phyloP scores from a whole-genome alignment of 2,329 filamentous ascomycete genomes.

The Hypocrella siamensis region DNA sequence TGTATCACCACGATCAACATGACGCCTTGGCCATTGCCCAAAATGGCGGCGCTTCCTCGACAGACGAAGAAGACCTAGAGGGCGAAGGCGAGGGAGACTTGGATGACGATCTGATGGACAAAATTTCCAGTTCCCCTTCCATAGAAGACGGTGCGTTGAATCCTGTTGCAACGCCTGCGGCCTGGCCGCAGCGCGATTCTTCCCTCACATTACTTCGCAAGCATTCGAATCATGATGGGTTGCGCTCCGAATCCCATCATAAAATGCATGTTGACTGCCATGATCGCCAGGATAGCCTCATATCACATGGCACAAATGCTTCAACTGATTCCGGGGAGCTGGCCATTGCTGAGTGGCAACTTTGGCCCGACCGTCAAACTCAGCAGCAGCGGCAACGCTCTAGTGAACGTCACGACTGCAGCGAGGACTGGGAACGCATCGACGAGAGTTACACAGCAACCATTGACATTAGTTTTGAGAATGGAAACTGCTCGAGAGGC shows the following conservation, averaged over 20 bases:
- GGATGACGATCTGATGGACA: slow-evolving; percentile 93
- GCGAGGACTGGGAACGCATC: slow-evolving; percentile 12
- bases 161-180: slow-evolving; percentile 18
- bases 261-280: slow-evolving; percentile 11
- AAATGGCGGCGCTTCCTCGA: slow-evolving; percentile 38
- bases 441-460: slow-evolving; percentile 2
- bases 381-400: slow-evolving; percentile 1
- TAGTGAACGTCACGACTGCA: slow-evolving; percentile 26
- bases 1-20: slow-evolving; percentile 24
- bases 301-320: slow-evolving; percentile 9
- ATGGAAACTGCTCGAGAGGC: neutral
- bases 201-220: slow-evolving; percentile 20
- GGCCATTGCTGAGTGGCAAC: slow-evolving; percentile 7
- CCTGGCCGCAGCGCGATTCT: slow-evolving; percentile 28
- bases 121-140: slow-evolving; percentile 95
- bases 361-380: slow-evolving; percentile 17
- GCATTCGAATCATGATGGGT: slow-evolving; percentile 13
- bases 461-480: neutral
- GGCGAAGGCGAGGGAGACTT: slow-evolving; percentile 49
- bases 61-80: slow-evolving; percentile 48
- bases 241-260: slow-evolving; percentile 18
- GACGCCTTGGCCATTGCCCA: slow-evolving; percentile 45
- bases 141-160: slow-evolving; percentile 94
- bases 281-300: slow-evolving; percentile 15
- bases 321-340: neutral